These are phyloP conservation scores for Graphium sp. DNA, from an alignment of 2,329 filamentous ascomycete genomes.

Conservation along the genomic window DNA sequence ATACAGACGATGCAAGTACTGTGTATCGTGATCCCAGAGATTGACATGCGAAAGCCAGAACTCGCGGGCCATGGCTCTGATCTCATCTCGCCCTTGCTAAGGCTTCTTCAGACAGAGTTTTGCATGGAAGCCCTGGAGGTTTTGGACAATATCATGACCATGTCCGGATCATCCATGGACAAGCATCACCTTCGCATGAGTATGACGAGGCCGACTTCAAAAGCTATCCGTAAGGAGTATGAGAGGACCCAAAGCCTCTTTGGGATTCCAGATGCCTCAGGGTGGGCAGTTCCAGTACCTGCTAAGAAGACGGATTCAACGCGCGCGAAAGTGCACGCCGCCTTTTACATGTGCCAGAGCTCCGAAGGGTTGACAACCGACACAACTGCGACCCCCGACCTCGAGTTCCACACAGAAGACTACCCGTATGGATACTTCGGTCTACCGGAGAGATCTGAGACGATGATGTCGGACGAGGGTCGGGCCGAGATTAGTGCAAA, in stretches of 20 bases:
- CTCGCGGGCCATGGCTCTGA: slow-evolving; percentile 86
- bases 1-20: slow-evolving; percentile 85
- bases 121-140: slow-evolving; percentile 87
- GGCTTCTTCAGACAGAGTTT: slow-evolving; percentile 80
- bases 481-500: slow-evolving; percentile 58
- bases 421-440: slow-evolving; percentile 68
- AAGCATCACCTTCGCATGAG: slow-evolving; percentile 94
- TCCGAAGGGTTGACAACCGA: slow-evolving; percentile 40
- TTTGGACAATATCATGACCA: slow-evolving; percentile 86
- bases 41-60: slow-evolving; percentile 84
- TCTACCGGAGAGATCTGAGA: slow-evolving; percentile 57
- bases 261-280: slow-evolving; percentile 87
- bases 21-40: slow-evolving; percentile 67
- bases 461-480: slow-evolving; percentile 80
- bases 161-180: slow-evolving; percentile 83
- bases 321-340: slow-evolving; percentile 81
- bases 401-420: slow-evolving; percentile 87
- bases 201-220: slow-evolving; percentile 80
- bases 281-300: slow-evolving; percentile 90
- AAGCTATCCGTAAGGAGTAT: slow-evolving; percentile 81
- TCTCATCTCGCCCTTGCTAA: slow-evolving; percentile 79
- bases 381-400: slow-evolving; percentile 58
- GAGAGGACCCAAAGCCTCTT: slow-evolving; percentile 88
- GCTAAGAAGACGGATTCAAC: slow-evolving; percentile 79
- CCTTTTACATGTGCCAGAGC: slow-evolving; percentile 84